Percentiles rank a stretch among this genome's conserved stretches.
phyloP scores from a whole-genome alignment of 1,284 basidiomycete genomes.

The Lentinus polychrous region DNA sequence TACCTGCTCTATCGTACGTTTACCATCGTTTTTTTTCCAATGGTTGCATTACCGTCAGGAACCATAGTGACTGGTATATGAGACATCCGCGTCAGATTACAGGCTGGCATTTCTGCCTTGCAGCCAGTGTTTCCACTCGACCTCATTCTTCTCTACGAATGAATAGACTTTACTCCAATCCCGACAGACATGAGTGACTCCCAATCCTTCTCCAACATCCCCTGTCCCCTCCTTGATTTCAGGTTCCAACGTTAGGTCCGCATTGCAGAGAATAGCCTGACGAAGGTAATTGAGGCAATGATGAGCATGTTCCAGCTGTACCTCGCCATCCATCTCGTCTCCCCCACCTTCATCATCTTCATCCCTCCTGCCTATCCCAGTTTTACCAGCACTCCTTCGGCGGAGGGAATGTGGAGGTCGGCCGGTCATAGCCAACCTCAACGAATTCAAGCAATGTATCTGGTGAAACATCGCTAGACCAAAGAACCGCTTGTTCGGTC shows the following conservation, averaged over 20 bases:
- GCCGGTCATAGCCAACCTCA: slow-evolving; percentile 20
- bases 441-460: slow-evolving; percentile 30
- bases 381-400: too few species aligned
- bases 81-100: too few species aligned
- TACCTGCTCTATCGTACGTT: too few species aligned
- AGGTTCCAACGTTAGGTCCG: slow-evolving; percentile 31
- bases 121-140: slow-evolving; percentile 4
- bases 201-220: slow-evolving; percentile 20
- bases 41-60: too few species aligned
- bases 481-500: slow-evolving; percentile 23
- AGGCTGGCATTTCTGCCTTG: not conserved
- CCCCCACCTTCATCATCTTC: too few species aligned
- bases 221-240: slow-evolving; percentile 16
- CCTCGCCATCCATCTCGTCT: not conserved
- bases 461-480: slow-evolving; percentile 32
- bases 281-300: slow-evolving; percentile 28
- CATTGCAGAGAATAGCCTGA: slow-evolving; percentile 29
- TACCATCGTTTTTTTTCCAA: too few species aligned
- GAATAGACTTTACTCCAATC: slow-evolving; percentile 27
- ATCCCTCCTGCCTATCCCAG: not conserved
- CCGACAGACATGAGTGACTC: slow-evolving; percentile 24
- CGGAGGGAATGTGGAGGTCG: not conserved
- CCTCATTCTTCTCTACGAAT: slow-evolving; percentile 9
- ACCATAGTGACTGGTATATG: too few species aligned
- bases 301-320: slow-evolving; percentile 10